phyloP scores from a whole-genome alignment of 768 basidiomycete genomes.

The Austroboletus eburneus region DNA sequence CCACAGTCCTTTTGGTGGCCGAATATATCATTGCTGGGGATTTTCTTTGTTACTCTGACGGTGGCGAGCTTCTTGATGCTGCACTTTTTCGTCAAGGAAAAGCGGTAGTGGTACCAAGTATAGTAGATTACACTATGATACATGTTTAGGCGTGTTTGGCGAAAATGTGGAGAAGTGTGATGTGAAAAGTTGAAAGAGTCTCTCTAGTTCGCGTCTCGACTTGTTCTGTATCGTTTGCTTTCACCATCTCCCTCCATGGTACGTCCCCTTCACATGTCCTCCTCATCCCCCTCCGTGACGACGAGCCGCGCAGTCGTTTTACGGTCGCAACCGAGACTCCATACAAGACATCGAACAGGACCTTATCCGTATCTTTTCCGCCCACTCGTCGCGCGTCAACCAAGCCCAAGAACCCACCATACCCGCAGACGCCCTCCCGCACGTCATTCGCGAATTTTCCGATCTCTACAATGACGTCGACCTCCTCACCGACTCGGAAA shows the following conservation, averaged over 20 bases:
- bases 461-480: conserved; percentile 55
- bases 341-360: conserved; percentile 67
- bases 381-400: conserved; percentile 59
- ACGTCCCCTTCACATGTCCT: conserved; percentile 14
- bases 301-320: conserved; percentile 24
- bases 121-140: not conserved
- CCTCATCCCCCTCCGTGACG: not conserved
- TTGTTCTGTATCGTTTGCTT: conserved; percentile 9
- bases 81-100: conserved; percentile 88
- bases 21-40: conserved; percentile 78
- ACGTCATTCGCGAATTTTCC: conserved; percentile 63
- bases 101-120: conserved; percentile 14
- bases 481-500: conserved; percentile 63
- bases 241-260: conserved; percentile 17
- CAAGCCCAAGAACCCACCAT: conserved; percentile 60
- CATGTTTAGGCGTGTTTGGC: conserved; percentile 20
- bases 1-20: conserved; percentile 98
- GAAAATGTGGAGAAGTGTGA: conserved; percentile 8
- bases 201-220: too few relatives aligned
- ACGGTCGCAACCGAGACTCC: conserved; percentile 66
- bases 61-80: conserved; percentile 72
- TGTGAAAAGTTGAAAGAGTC: too few relatives aligned
- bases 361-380: conserved; percentile 61
- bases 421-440: conserved; percentile 66
- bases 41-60: conserved; percentile 83